phyloP scores from a whole-genome alignment of 2,329 filamentous ascomycete genomes.

The Phyllosticta citriasiana region DNA sequence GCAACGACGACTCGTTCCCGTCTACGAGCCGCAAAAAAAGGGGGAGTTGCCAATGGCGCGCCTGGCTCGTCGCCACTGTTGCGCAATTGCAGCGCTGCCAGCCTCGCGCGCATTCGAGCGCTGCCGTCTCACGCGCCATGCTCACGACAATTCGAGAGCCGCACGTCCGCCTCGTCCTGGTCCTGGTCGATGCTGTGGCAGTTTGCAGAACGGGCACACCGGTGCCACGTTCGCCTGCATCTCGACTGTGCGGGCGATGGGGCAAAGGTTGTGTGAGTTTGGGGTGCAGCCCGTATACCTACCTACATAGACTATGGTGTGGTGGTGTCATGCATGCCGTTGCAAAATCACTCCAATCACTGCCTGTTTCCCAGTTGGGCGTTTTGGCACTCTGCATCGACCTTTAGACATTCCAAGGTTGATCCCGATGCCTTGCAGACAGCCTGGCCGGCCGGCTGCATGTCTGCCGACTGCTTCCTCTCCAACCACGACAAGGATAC shows the following conservation, averaged over 20 bases:
- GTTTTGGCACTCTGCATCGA: neutral
- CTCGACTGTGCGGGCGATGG: constrained; percentile 3
- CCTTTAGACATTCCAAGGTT: neutral
- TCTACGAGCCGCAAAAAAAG: constrained; percentile 7
- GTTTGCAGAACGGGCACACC: neutral
- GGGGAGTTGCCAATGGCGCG: constrained; percentile 6
- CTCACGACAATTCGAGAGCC: constrained; percentile 6
- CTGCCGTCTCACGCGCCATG: neutral
- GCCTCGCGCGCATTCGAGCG: neutral
- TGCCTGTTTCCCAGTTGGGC: neutral
- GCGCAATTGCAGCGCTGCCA: neutral
- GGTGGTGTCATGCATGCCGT: neutral
- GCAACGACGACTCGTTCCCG: neutral
- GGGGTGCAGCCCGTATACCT: neutral
- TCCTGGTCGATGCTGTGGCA: neutral
- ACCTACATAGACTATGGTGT: neutral
- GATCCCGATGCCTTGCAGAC: neutral
- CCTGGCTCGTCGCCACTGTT: neutral
- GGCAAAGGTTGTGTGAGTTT: neutral
- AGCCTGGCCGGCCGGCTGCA: neutral
- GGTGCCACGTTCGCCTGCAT: constrained; percentile 8
- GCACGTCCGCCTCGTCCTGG: constrained; percentile 6
- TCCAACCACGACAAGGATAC: neutral
- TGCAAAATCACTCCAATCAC: neutral
- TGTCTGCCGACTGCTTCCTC: neutral